A percentile compares a stretch with the other conserved stretches of the same genome.
These are phyloP conservation scores for Helianthus tuberosus DNA, from an alignment of 129 eudicot species.

Conservation along the genomic window DNA sequence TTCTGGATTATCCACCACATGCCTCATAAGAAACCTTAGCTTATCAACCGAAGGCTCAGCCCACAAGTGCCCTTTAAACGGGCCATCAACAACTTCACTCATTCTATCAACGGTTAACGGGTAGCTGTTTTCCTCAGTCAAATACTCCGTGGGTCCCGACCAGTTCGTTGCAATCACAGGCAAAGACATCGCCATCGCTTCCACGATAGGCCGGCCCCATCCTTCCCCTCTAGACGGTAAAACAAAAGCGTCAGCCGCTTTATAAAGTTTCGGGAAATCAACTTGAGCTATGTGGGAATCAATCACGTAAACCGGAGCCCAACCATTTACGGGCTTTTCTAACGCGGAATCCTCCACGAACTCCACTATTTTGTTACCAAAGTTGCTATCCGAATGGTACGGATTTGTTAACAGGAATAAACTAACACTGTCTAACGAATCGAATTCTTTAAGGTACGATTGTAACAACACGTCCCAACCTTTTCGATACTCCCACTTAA, in stretches of 20 bases:
- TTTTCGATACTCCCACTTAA: constrained; percentile 87
- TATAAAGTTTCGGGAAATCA: constrained; percentile 69
- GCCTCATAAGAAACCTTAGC: constrained; percentile 60
- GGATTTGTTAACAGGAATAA: constrained; percentile 72
- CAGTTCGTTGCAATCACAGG: constrained; percentile 84
- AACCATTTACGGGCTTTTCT: constrained; percentile 55
- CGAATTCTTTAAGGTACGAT: constrained; percentile 70
- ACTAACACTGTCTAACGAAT: constrained; percentile 45
- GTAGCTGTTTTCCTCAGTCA: constrained; percentile 69
- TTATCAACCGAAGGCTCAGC: constrained; percentile 78
- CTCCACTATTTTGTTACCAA: constrained; percentile 70
- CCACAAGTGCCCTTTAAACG: constrained; percentile 84
- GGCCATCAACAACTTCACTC: constrained; percentile 82
- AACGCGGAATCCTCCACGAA: constrained; percentile 52
- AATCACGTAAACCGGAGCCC: constrained; percentile 77
- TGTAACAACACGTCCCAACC: constrained; percentile 89
- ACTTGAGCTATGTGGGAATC: constrained; percentile 69
- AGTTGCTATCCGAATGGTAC: constrained; percentile 67
- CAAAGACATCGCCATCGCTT: constrained; percentile 86
- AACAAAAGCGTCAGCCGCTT: constrained; percentile 68
- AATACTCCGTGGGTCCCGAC: constrained; percentile 90
- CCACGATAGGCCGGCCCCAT: constrained; percentile 92
- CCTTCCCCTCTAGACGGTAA: constrained; percentile 91
- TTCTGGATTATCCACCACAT: constrained; percentile 57
- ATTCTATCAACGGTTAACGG: constrained; percentile 61